These are phyloP conservation scores for Thalassiosira exigua DNA, from an alignment of 352 stramenopile species.

Conservation along the genomic window DNA sequence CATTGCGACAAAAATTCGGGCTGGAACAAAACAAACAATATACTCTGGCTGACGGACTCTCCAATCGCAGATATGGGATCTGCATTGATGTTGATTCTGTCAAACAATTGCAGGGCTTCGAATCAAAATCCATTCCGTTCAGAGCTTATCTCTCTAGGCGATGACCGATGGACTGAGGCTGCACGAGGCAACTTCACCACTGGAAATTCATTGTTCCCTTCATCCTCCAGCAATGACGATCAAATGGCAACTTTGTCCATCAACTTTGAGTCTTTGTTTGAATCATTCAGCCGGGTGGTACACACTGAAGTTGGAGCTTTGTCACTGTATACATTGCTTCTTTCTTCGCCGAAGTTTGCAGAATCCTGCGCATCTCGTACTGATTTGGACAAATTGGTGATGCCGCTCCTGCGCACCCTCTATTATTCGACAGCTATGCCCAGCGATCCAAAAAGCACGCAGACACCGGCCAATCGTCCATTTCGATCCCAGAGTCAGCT, in stretches of 20 bases:
- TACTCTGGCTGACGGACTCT: slow-evolving; percentile 79
- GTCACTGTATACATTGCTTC: slow-evolving; percentile 76
- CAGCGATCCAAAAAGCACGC: slow-evolving; percentile 3
- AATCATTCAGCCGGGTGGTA: slow-evolving; percentile 63
- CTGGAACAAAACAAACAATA: slow-evolving; percentile 71
- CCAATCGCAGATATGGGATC: slow-evolving; percentile 72
- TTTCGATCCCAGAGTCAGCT: slow-evolving; percentile 83
- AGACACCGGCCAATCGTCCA: slow-evolving; percentile 40
- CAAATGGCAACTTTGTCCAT: slow-evolving; percentile 49
- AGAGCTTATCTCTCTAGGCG: slow-evolving; percentile 65
- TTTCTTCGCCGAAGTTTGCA: slow-evolving; percentile 75
- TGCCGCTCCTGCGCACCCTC: slow-evolving; percentile 77
- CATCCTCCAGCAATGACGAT: slow-evolving; percentile 13
- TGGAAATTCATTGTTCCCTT: slow-evolving; percentile 39
- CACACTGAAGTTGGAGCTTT: slow-evolving; percentile 80
- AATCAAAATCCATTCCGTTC: slow-evolving; percentile 67
- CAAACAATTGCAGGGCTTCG: slow-evolving; percentile 70
- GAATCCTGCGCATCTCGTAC: slow-evolving; percentile 64
- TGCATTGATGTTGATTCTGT: slow-evolving; percentile 69
- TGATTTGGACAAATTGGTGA: slow-evolving; percentile 76
- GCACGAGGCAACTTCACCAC: not conserved
- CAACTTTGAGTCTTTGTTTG: slow-evolving; percentile 82
- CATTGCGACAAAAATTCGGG: slow-evolving; percentile 44
- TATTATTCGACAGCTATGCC: slow-evolving; percentile 68
- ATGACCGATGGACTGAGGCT: slow-evolving; percentile 72